Conservation (phyloP, 129 eudicot genomes). For the Chrysanthemum makinoi region DNA sequence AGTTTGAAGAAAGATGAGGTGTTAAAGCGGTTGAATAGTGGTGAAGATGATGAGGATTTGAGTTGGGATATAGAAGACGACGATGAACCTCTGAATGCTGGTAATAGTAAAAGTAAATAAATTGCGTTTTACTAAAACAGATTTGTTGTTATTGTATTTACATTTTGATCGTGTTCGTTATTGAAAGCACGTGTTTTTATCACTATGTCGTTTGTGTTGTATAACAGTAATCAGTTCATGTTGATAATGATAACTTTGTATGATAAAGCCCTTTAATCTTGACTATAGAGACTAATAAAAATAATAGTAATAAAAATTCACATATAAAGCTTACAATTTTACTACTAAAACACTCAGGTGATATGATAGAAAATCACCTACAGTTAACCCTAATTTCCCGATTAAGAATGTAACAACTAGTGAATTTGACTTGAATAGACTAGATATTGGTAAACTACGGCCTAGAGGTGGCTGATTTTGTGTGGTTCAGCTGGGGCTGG, state of each 20-base stretch:
- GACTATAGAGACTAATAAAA: background rate
- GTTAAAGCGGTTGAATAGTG: slow-evolving; percentile 50
- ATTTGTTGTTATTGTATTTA: slow-evolving; percentile 3
- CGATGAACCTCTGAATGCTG: slow-evolving; percentile 48
- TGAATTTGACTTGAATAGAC: slow-evolving; percentile 7
- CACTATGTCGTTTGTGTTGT: background rate
- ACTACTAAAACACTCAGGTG: slow-evolving; percentile 19
- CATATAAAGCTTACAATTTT: slow-evolving; percentile 25
- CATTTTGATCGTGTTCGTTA: background rate
- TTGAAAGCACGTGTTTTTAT: background rate
- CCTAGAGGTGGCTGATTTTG: slow-evolving; percentile 19
- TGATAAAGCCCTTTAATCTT: background rate
- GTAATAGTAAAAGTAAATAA: slow-evolving; percentile 22
- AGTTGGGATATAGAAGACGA: slow-evolving; percentile 94
- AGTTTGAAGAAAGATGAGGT: slow-evolving; percentile 42
- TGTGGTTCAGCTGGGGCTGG: slow-evolving; percentile 39
- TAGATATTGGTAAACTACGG: background rate
- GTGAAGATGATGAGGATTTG: slow-evolving; percentile 72
- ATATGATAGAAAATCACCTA: slow-evolving; percentile 17
- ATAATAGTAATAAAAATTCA: slow-evolving; percentile 15
- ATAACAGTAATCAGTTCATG: slow-evolving; percentile 10
- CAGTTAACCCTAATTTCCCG: slow-evolving; percentile 9
- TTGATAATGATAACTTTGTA: slow-evolving; percentile 8
- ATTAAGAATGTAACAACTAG: slow-evolving; percentile 14
- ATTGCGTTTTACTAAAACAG: background rate